Evolutionary conservation across 805 yeast genomes (phyloP), one percentile per base, ranked within the genome.

Genomic region (Candida berthetii): DNA sequence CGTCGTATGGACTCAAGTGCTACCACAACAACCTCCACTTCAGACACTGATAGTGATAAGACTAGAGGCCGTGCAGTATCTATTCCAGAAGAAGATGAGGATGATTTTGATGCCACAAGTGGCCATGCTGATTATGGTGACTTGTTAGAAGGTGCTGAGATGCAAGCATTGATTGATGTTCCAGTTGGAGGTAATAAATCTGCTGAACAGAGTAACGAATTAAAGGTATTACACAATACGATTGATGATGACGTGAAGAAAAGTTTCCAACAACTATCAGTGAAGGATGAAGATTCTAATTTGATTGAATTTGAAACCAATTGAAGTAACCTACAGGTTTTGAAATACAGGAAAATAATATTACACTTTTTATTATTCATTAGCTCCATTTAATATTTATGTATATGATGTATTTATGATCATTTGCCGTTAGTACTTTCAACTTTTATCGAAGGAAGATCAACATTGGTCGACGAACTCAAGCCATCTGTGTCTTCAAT

Each of bases 1-100:
- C 81, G 84, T 49, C 80, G 96, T 48, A 89, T 88, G 74, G 96
- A 89, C 58, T 78, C 82, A 14, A 80, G 76, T 9, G 76, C 84
- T 3, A 60, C 69, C 9, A 28, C 40, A 28, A 25, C 19, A 13
- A 16, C 35, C 14, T 17, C 40, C 9, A 20, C 46, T 1, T 24
- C 24, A 15, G 44, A 42, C 17, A 35, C 15, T 13, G 25, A 39
- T 6, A 46, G 46, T 20, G 33, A 51, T 36, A 46, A 35, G 25
- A 29, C 50, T 3, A 37, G 43, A 3, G 32, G 35, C 11, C 45
- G 45, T 19, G 29, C 38, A 4, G 36, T 38, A 9, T 41, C 48
- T 4, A 14, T 31, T 8, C 28, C 16, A 20, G 55, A 46, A 15
- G 57, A 48, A 6, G 78, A 74, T n/a, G 80, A 75, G 22, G 74